Conservation (phyloP, 169 alveolate species). For the Plasmodium chabaudi region DNA sequence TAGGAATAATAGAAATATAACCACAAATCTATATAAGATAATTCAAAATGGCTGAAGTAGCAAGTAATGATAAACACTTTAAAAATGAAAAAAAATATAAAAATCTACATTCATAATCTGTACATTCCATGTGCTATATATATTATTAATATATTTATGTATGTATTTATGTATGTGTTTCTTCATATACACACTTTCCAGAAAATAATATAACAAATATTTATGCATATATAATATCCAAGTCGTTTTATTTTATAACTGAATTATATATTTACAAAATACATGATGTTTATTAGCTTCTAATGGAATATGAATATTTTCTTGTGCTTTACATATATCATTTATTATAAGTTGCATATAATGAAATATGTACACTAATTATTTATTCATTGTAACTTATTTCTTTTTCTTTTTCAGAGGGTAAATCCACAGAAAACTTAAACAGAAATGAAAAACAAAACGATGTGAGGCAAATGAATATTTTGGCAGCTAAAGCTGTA, state of each 20-base stretch:
- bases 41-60: constrained; percentile 72
- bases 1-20: not conserved
- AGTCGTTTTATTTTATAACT: too few relatives aligned
- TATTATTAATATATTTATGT: not conserved
- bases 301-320: too few relatives aligned
- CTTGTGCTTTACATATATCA: not conserved
- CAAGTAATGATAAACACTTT: constrained; percentile 39
- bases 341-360: not conserved
- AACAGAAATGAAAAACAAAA: constrained; percentile 85
- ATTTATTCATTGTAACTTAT: not conserved
- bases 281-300: too few relatives aligned
- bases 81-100: constrained; percentile 3
- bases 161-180: not conserved
- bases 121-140: not conserved
- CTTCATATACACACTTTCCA: too few relatives aligned
- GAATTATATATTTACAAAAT: too few relatives aligned
- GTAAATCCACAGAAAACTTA: constrained; percentile 75
- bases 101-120: not conserved
- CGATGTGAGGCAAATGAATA: constrained; percentile 88
- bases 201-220: too few relatives aligned
- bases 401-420: constrained; percentile 65
- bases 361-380: constrained; percentile 2
- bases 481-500: constrained; percentile 94
- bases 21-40: constrained; percentile 1
- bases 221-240: too few relatives aligned